Conservation (phyloP, 345 rosid species). For the Hevea brasiliensis region DNA sequence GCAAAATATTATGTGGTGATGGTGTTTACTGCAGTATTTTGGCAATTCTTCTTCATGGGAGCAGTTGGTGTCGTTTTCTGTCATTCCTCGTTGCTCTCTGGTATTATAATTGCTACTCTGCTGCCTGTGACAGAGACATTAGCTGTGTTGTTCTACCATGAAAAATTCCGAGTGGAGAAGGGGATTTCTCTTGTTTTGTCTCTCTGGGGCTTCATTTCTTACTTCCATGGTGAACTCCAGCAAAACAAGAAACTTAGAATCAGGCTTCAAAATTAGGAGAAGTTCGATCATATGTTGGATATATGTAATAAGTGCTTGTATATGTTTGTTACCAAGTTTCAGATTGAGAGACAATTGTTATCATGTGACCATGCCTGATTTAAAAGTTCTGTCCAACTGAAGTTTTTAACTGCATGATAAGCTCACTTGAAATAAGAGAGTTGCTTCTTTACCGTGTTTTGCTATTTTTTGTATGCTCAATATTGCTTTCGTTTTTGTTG, state of each 20-base stretch:
- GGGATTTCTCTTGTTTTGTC: conserved; percentile 30
- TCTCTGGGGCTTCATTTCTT: conserved; percentile 36
- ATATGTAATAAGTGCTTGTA: no score
- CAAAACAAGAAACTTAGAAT: conserved; percentile 14
- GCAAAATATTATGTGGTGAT: conserved; percentile 24
- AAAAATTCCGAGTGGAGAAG: conserved; percentile 23
- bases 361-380: no score
- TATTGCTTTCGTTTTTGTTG: no score
- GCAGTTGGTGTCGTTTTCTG: conserved; percentile 32
- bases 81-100: conserved; percentile 34
- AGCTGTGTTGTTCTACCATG: conserved; percentile 32
- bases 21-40: conserved; percentile 22
- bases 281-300: no score
- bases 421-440: no score
- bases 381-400: no score
- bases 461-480: no score
- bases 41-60: conserved; percentile 46
- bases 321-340: neutral
- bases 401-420: no score
- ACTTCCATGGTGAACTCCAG: conserved; percentile 33
- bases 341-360: no score
- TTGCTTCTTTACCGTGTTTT: no score
- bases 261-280: no score
- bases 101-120: conserved; percentile 32
- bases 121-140: conserved; percentile 35